Evolutionary conservation across 176 grass and related monocot genomes (phyloP).

Genomic region (Metroxylon sagu): DNA sequence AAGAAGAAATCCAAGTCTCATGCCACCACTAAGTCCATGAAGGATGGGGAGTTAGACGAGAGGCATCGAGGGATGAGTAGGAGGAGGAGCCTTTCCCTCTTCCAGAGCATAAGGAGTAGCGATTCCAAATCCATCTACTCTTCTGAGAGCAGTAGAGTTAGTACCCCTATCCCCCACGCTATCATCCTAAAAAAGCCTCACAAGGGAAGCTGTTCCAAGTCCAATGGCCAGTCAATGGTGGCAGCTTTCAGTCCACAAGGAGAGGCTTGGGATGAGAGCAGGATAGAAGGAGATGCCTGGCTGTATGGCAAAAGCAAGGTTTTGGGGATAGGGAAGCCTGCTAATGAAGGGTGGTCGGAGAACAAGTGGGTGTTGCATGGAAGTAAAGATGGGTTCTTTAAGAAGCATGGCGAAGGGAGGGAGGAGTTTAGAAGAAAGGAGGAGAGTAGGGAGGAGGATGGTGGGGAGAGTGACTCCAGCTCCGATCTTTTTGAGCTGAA

Average conservation of each 20-base stretch:
- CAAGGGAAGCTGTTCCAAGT: too few species aligned
- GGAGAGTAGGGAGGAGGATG: background rate
- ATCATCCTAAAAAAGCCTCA: background rate
- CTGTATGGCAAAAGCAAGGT: too few species aligned
- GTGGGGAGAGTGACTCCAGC: conserved; percentile 5
- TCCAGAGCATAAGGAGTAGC: background rate
- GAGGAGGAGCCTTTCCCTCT: background rate
- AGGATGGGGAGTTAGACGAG: background rate
- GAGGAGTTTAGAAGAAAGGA: background rate
- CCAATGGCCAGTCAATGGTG: background rate
- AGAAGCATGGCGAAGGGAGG: background rate
- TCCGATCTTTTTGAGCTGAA: conserved; percentile 12
- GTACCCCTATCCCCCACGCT: background rate
- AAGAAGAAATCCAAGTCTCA: background rate
- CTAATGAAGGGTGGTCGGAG: background rate
- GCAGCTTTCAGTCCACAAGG: background rate
- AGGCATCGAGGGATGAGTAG: background rate
- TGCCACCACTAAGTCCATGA: background rate
- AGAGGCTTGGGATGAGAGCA: background rate
- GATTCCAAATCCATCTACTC: background rate
- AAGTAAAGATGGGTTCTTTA: background rate
- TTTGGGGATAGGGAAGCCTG: too few species aligned
- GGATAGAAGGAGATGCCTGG: too few species aligned
- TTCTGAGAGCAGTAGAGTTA: background rate
- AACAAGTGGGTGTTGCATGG: background rate